Conservation (phyloP, 495 filamentous ascomycete genomes). For the Chlorociboria aeruginascens region DNA sequence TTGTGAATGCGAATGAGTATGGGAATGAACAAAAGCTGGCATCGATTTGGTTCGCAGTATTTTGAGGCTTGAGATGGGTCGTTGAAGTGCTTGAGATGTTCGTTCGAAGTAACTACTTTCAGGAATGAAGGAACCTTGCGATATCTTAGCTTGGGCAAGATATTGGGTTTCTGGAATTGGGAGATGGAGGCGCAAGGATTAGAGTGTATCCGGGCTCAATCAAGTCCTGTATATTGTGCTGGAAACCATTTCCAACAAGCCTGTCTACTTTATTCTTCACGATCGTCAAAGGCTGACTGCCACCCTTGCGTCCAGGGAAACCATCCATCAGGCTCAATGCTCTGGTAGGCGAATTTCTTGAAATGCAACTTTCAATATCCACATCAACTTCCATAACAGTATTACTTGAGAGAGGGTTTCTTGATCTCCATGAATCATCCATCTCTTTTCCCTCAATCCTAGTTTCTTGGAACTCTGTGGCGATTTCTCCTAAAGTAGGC, state of each 20-base stretch:
- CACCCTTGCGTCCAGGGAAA: neutral
- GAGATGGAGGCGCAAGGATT: neutral
- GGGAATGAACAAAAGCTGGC: neutral
- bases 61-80: neutral
- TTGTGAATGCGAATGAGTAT: neutral
- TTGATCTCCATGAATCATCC: slow-evolving; percentile 1
- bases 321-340: too few relatives aligned
- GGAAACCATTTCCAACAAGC: too few relatives aligned
- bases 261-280: too few relatives aligned
- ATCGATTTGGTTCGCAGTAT: slow-evolving; percentile 3
- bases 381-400: slow-evolving; percentile 2
- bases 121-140: neutral
- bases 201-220: slow-evolving; percentile 1
- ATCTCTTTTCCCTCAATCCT: neutral
- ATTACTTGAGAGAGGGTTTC: neutral
- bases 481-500: neutral
- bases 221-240: neutral
- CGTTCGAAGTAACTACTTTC: slow-evolving; percentile 6
- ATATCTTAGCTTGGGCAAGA: neutral
- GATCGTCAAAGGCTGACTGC: neutral
- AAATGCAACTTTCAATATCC: slow-evolving; percentile 1
- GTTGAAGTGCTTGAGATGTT: slow-evolving; percentile 3
- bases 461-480: neutral
- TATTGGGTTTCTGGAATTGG: slow-evolving; percentile 5
- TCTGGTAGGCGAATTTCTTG: neutral